These are phyloP conservation scores for Fusarium decemcellulare DNA, from an alignment of 2,329 filamentous ascomycete species.

Conservation along the genomic window DNA sequence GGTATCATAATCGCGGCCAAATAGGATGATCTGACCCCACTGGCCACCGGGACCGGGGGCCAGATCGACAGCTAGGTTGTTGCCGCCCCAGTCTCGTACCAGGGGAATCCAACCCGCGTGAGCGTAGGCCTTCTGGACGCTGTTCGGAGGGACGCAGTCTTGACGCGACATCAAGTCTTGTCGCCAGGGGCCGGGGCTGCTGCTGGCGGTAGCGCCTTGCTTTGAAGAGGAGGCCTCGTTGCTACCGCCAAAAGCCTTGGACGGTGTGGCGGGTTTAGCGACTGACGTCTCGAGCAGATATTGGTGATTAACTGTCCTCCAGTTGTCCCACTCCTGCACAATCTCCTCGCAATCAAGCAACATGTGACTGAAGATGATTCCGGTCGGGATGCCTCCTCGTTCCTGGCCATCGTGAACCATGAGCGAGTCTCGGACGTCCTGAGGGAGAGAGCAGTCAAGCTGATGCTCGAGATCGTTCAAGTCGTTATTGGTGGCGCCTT, in stretches of 20 bases:
- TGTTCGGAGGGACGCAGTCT: conserved; percentile 87
- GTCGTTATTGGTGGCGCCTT: conserved; percentile 93
- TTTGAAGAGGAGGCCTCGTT: conserved; percentile 78
- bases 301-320: conserved; percentile 93
- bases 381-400: conserved; percentile 89
- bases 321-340: conserved; percentile 97
- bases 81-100: conserved; percentile 97
- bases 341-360: conserved; percentile 98
- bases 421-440: conserved; percentile 93
- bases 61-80: conserved; percentile 94
- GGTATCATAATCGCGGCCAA: conserved; percentile 97
- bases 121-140: conserved; percentile 92
- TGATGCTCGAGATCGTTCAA: conserved; percentile 97
- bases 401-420: conserved; percentile 97
- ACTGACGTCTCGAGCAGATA: conserved; percentile 77
- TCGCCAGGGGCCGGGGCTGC: conserved; percentile 79
- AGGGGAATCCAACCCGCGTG: conserved; percentile 97
- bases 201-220: conserved; percentile 65
- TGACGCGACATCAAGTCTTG: conserved; percentile 88
- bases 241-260: conserved; percentile 79
- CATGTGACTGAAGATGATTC: conserved; percentile 95
- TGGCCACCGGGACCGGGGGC: conserved; percentile 90
- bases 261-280: conserved; percentile 73
- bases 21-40: conserved; percentile 98
- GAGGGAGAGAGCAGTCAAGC: conserved; percentile 91